phyloP scores from a whole-genome alignment of 202 grass and related monocot species.

The Carex arenaria region DNA sequence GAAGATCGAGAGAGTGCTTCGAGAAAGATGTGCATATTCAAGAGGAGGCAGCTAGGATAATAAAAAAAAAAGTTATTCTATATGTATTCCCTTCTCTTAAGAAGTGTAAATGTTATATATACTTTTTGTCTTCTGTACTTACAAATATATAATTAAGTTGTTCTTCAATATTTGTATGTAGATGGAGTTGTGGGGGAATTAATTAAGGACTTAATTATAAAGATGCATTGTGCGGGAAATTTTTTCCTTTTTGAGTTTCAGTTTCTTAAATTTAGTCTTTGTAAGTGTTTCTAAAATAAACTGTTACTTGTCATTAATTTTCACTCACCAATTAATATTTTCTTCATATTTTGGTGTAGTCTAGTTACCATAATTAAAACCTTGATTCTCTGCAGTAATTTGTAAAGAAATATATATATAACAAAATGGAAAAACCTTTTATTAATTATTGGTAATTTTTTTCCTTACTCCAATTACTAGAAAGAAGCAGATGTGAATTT shows the following conservation, averaged over 20 bases:
- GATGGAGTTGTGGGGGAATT: not conserved
- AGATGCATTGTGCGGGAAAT: conserved; percentile 33
- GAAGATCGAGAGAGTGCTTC: conserved; percentile 19
- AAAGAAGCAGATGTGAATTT: conserved; percentile 4
- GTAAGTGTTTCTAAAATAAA: conserved; percentile 32
- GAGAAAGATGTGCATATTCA: conserved; percentile 18
- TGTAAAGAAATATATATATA: not conserved
- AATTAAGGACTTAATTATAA: not conserved
- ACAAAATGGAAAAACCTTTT: conserved; percentile 5
- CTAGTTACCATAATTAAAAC: conserved; percentile 7
- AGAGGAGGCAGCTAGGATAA: conserved; percentile 10
- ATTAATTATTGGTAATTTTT: not conserved
- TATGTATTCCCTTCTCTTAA: conserved; percentile 12
- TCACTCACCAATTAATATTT: not conserved
- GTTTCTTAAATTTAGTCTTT: conserved; percentile 59
- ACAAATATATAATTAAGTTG: conserved; percentile 19
- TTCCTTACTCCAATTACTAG: not conserved
- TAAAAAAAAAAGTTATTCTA: not conserved
- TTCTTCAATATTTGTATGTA: conserved; percentile 19
- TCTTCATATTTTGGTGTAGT: not conserved
- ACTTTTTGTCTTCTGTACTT: conserved; percentile 30
- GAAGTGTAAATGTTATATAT: conserved; percentile 32
- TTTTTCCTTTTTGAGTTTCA: conserved; percentile 5
- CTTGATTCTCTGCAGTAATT: not conserved
- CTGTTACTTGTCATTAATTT: conserved; percentile 33